Evolutionary conservation across 768 basidiomycete species (phyloP), one percentile per base, ranked within the genome.

Genomic region (Boletus bicolor): DNA sequence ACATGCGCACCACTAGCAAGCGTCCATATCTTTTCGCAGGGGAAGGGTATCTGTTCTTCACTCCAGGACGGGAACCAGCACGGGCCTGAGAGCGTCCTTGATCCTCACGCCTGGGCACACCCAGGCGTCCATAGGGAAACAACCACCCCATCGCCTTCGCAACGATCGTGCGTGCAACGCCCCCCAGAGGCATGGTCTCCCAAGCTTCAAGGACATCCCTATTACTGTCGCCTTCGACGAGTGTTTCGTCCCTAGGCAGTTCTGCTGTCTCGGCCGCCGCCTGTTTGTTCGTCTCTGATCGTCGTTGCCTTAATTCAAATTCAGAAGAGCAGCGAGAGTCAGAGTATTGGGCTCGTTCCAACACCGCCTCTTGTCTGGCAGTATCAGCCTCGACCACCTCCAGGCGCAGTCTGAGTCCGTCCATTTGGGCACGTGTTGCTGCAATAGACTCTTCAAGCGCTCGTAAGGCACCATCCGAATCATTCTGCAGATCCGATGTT

Each of bases 351-450:
- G 42, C 37, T 24, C 32, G 45, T 7, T 30, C 15, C 19, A 47
- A 37, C 17, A 43, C 49, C 4, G 26, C 58, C 47, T 71, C 64
- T 26, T 54, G 59, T 41, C 53, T 54, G 2, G 52, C 32, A 3
- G 63, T 58, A 21, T 71, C 58, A 12, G 58, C 54, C 58, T 71
- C 69, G 28, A 72, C 49, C 14, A 42, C 51, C 38, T 72, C 69
- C 38, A 71, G 37, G 14, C 71, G 71, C 42, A 63, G n/a, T 36
- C 53, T 60, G 28, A 71, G 66, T 4, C 30, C 49, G 19, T 71
- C 67, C 34, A 71, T 43, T 26, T 71, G 63, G 3, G 48, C 47
- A 14, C 64, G 67, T n/a, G 67, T 71, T 19, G 12, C 45, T 5
- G 52, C 38, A 35, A 71, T 55, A 19, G 71, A 72, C 41, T 49